Conservation (phyloP, 257 asterid species). For the Penstemon davidsonii region DNA sequence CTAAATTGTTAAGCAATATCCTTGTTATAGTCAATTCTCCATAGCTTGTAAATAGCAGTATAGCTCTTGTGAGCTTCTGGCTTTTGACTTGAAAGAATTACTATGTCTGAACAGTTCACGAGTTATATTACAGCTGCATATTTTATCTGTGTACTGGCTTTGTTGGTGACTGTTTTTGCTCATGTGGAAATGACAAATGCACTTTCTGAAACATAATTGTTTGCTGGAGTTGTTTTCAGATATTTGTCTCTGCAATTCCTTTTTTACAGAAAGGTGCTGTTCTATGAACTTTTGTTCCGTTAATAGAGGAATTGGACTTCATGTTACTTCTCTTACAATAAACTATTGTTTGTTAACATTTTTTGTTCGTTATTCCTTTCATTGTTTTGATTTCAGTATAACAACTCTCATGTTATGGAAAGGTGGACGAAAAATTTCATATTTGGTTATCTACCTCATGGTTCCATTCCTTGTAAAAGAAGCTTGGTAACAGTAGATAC, state of each 20-base stretch:
- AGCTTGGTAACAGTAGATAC: constrained; percentile 1
- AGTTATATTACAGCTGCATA: constrained; percentile 1
- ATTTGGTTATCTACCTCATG: background rate
- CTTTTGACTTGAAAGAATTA: background rate
- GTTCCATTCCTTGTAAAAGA: constrained; percentile 1
- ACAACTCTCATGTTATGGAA: background rate
- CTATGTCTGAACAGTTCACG: background rate
- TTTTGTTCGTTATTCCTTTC: too few species aligned
- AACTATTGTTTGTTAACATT: too few species aligned
- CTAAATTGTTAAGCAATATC: constrained; percentile 4
- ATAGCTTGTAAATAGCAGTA: constrained; percentile 8
- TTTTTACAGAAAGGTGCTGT: background rate
- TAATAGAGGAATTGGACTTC: background rate
- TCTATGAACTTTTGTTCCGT: background rate
- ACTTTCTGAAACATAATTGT: background rate
- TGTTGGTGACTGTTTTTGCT: background rate
- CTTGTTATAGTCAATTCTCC: background rate
- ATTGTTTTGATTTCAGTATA: background rate
- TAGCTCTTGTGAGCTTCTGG: background rate
- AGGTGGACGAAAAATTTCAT: background rate
- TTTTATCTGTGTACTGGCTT: background rate
- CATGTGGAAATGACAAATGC: background rate
- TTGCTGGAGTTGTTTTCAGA: background rate
- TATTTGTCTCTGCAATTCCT: background rate
- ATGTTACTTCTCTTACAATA: background rate